These are phyloP conservation scores for Cutaneotrichosporon mucoides DNA, from an alignment of 1,284 basidiomycete genomes.

Conservation along the genomic window DNA sequence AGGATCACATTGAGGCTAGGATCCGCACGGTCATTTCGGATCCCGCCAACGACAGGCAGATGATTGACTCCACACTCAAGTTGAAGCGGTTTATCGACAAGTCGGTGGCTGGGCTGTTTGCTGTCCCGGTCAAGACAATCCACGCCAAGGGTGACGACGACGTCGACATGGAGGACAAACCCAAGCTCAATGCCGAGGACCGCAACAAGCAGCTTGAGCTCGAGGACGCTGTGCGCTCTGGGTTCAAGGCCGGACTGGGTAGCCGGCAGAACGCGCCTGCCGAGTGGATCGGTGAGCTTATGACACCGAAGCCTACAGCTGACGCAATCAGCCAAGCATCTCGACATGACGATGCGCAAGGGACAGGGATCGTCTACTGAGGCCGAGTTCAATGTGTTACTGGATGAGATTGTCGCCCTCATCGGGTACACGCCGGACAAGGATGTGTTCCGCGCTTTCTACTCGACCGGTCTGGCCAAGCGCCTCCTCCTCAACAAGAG, in stretches of 20 bases:
- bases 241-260: slow-evolving; percentile 78
- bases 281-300: slow-evolving; percentile 65
- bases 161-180: not conserved
- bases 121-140: slow-evolving; percentile 20
- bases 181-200: not conserved
- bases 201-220: slow-evolving; percentile 29
- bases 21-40: slow-evolving; percentile 36
- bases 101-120: slow-evolving; percentile 56
- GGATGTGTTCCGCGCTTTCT: slow-evolving; percentile 93
- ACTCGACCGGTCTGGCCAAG: slow-evolving; percentile 86
- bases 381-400: slow-evolving; percentile 61
- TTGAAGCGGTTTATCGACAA: slow-evolving; percentile 64
- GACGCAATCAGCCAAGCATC: slow-evolving; percentile 64
- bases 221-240: slow-evolving; percentile 56
- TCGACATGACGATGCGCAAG: slow-evolving; percentile 79
- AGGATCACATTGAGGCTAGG: slow-evolving; percentile 52
- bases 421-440: slow-evolving; percentile 83
- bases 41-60: slow-evolving; percentile 60
- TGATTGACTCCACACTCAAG: slow-evolving; percentile 70
- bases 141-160: slow-evolving; percentile 1
- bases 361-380: slow-evolving; percentile 74
- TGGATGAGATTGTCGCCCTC: slow-evolving; percentile 74
- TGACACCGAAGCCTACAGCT: not conserved
- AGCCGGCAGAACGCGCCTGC: slow-evolving; percentile 80
- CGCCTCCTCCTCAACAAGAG: slow-evolving; percentile 79